A percentile compares a stretch with the other conserved stretches of the same genome.
These are phyloP conservation scores for Apostasia shenzhenica DNA, from an alignment of 106 monocot species.

Conservation along the genomic window DNA sequence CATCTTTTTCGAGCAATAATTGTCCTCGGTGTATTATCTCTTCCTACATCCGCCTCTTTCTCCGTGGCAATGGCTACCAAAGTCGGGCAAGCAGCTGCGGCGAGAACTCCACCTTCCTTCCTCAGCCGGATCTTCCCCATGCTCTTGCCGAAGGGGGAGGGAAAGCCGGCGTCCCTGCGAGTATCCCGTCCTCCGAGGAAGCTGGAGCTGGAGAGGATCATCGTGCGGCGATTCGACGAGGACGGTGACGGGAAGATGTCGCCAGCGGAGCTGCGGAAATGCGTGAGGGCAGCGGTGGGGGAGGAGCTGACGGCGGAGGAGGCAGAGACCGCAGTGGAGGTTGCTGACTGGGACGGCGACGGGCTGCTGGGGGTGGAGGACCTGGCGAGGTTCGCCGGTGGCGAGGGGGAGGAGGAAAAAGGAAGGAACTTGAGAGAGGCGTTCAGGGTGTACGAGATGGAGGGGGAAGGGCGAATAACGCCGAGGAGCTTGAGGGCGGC, in stretches of 20 bases:
- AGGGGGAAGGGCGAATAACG: slow-evolving; percentile 17
- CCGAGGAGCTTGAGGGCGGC: slow-evolving; percentile 18
- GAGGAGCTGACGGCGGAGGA: slow-evolving; percentile 5
- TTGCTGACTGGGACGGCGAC: not conserved
- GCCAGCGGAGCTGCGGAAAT: not conserved
- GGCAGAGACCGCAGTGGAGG: not conserved
- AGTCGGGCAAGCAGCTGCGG: too few relatives aligned
- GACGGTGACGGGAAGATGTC: slow-evolving; percentile 17
- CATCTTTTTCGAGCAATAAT: too few relatives aligned
- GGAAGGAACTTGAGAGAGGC: slow-evolving; percentile 14
- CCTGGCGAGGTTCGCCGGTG: not conserved
- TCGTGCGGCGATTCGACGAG: slow-evolving; percentile 10
- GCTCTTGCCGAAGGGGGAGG: not conserved
- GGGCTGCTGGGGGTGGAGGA: slow-evolving; percentile 15
- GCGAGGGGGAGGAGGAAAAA: slow-evolving; percentile 12
- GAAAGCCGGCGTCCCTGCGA: not conserved
- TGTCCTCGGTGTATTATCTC: too few relatives aligned
- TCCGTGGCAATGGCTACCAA: too few relatives aligned
- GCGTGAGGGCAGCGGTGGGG: slow-evolving; percentile 1
- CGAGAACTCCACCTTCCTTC: not conserved
- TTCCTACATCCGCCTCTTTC: too few relatives aligned
- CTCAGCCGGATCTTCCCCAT: not conserved
- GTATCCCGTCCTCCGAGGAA: not conserved
- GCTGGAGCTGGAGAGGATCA: not conserved
- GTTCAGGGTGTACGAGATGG: slow-evolving; percentile 21